A percentile compares a stretch with the other conserved stretches of the same genome.
These are phyloP conservation scores for Eimeria tenella DNA, from an alignment of 169 alveolate genomes.

Conservation along the genomic window DNA sequence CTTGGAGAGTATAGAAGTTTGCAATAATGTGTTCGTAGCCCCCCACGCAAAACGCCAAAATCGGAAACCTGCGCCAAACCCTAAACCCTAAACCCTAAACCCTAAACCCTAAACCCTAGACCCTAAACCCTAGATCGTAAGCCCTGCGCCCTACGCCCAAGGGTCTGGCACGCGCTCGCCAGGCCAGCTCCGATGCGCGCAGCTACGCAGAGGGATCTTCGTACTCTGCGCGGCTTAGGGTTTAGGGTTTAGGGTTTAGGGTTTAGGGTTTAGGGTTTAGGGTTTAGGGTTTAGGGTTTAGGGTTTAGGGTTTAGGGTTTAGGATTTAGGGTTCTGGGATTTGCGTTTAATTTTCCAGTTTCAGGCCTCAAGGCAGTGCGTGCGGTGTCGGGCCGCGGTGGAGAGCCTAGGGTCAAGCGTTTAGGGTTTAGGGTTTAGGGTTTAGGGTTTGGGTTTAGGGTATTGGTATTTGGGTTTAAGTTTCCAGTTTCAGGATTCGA, in stretches of 20 bases:
- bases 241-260: no score
- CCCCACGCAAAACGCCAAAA: constrained; percentile 58
- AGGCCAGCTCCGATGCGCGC: no score
- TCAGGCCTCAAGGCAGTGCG: no score
- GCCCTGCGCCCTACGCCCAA: no score
- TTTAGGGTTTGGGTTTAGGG: background rate
- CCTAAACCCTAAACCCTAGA: background rate
- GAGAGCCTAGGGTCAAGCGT: background rate
- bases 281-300: background rate
- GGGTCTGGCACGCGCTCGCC: no score
- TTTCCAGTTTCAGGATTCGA: background rate
- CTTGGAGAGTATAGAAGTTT: constrained; percentile 60
- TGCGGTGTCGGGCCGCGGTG: background rate
- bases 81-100: background rate
- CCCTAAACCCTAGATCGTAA: no score
- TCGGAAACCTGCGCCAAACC: constrained; percentile 69
- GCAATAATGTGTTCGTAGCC: constrained; percentile 74
- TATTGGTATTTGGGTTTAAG: background rate
- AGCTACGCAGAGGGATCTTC: no score
- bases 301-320: no score
- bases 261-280: background rate
- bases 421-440: background rate
- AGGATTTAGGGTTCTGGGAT: no score
- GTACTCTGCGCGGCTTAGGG: no score
- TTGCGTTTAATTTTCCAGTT: no score